These are phyloP conservation scores for Talaromyces sp. DNA, from an alignment of 2,329 filamentous ascomycete genomes.

Conservation along the genomic window DNA sequence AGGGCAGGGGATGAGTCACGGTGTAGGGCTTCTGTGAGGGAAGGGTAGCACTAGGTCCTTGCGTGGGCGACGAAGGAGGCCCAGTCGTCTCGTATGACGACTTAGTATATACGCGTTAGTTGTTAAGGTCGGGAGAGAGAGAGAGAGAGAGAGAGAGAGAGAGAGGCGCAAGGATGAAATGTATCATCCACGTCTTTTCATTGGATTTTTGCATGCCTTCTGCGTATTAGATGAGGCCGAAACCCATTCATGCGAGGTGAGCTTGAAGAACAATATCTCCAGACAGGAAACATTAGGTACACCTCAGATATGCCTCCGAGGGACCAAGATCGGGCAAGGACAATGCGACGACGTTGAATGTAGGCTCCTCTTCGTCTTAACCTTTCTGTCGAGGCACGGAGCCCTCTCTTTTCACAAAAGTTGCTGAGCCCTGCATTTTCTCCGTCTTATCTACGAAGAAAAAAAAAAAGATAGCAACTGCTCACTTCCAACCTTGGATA, in stretches of 20 bases:
- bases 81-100: constrained; percentile 66
- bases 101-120: constrained; percentile 14
- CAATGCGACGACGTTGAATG: constrained; percentile 53
- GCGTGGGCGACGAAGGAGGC: constrained; percentile 61
- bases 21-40: constrained; percentile 57
- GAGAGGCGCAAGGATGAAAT: constrained; percentile 31
- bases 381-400: constrained; percentile 47
- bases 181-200: constrained; percentile 66
- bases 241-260: constrained; percentile 42
- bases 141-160: neutral
- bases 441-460: too few species aligned
- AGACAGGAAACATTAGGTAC: too few species aligned
- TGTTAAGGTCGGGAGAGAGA: neutral
- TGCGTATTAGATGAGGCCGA: constrained; percentile 58
- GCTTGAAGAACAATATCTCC: too few species aligned
- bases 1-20: constrained; percentile 51
- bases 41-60: constrained; percentile 58
- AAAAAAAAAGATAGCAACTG: too few species aligned
- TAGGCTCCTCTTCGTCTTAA: constrained; percentile 38
- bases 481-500: too few species aligned
- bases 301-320: constrained; percentile 41
- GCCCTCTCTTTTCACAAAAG: constrained; percentile 62
- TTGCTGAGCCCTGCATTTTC: constrained; percentile 65
- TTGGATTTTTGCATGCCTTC: constrained; percentile 64
- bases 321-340: constrained; percentile 57